Conservation (phyloP, 2,329 filamentous ascomycete species). For the Achaetomium macrosporum region DNA sequence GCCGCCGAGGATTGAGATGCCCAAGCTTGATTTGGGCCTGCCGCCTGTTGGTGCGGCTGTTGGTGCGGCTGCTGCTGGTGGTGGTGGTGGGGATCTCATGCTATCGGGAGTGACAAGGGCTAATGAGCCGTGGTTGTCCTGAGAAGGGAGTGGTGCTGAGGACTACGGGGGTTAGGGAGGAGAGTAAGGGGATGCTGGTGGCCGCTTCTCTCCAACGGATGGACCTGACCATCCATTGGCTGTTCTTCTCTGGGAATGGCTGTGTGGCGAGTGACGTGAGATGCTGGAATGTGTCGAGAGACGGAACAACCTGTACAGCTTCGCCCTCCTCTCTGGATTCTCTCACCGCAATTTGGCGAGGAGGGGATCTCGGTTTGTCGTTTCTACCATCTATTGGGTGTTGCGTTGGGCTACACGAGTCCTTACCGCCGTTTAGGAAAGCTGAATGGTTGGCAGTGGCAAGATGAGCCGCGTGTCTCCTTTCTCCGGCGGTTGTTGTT, state of each 20-base stretch:
- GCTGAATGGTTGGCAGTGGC: neutral
- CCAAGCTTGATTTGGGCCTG: conserved; percentile 10
- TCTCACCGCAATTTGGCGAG: neutral
- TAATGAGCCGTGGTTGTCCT: conserved; percentile 13
- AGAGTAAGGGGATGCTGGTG: too few species aligned
- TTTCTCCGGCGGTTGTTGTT: too few species aligned
- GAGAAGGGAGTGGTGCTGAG: neutral
- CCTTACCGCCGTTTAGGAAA: conserved; percentile 2
- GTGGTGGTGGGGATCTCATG: neutral
- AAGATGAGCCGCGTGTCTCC: neutral
- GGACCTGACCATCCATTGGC: too few species aligned
- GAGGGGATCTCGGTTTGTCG: too few species aligned
- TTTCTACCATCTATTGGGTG: neutral
- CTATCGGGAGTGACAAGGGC: neutral
- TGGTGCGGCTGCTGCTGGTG: neutral
- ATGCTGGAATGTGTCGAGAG: neutral
- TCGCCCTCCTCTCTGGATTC: neutral
- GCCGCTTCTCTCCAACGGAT: too few species aligned
- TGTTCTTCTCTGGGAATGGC: too few species aligned
- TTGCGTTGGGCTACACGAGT: neutral
- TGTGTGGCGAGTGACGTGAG: too few species aligned
- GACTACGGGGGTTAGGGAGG: too few species aligned
- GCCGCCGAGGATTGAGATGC: conserved; percentile 18
- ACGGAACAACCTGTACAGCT: too few species aligned
- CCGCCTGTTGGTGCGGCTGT: neutral